These are phyloP conservation scores for Cutaneotrichosporon spelunceum DNA, from an alignment of 1,284 basidiomycete species.

Conservation along the genomic window DNA sequence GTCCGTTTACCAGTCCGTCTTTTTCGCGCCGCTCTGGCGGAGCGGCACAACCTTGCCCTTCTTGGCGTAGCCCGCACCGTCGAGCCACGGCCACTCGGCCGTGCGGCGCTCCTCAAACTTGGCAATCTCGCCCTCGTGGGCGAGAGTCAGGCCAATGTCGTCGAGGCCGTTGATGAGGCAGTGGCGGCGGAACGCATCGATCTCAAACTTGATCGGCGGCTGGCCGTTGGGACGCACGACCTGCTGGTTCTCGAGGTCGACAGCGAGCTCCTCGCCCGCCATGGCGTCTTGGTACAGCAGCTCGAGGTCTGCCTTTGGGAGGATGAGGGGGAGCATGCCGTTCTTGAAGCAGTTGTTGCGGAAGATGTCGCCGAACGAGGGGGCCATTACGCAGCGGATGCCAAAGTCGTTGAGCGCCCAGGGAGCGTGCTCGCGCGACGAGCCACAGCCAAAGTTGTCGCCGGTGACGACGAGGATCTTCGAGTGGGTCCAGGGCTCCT, in stretches of 20 bases:
- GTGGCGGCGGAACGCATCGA: conserved; percentile 83
- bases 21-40: conserved; percentile 49
- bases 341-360: conserved; percentile 77
- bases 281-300: conserved; percentile 76
- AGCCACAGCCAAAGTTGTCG: conserved; percentile 91
- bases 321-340: conserved; percentile 82
- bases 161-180: conserved; percentile 91
- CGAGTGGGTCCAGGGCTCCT: conserved; percentile 72
- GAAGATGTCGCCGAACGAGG: conserved; percentile 94
- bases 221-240: conserved; percentile 73
- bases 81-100: conserved; percentile 83
- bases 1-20: conserved; percentile 69
- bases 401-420: conserved; percentile 98
- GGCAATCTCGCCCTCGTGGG: conserved; percentile 66
- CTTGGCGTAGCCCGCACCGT: conserved; percentile 80
- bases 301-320: conserved; percentile 73
- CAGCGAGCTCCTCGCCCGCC: conserved; percentile 73
- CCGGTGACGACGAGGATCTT: conserved; percentile 86
- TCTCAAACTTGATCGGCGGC: conserved; percentile 67
- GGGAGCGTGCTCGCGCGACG: conserved; percentile 89
- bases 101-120: conserved; percentile 74
- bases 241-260: conserved; percentile 85
- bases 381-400: conserved; percentile 86
- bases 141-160: conserved; percentile 87
- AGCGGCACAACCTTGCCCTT: conserved; percentile 58